These are phyloP conservation scores for Mycena citricolor DNA, from an alignment of 1,284 basidiomycete species.

Conservation along the genomic window DNA sequence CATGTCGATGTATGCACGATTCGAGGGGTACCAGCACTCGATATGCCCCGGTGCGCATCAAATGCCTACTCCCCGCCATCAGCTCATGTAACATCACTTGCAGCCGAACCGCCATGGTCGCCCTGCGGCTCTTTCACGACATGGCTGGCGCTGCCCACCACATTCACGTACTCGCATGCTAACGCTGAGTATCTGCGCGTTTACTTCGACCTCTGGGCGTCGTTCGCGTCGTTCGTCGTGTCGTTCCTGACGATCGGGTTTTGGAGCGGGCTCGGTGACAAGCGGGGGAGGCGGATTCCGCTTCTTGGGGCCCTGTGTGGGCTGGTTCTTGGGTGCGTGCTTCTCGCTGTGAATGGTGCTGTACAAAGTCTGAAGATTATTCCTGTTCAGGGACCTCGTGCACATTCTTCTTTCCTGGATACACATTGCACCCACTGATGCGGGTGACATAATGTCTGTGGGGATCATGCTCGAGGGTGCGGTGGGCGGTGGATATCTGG, in stretches of 20 bases:
- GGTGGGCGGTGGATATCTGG: constrained; percentile 8
- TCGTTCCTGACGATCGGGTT: constrained; percentile 13
- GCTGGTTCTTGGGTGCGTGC: constrained; percentile 3
- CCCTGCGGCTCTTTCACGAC: constrained; percentile 5
- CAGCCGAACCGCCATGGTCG: not conserved
- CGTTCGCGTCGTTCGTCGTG: constrained; percentile 12
- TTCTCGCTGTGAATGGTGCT: not conserved
- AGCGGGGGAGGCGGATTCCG: constrained; percentile 1
- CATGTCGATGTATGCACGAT: constrained; percentile 15
- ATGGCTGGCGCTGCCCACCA: constrained; percentile 6
- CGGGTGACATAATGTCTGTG: constrained; percentile 7
- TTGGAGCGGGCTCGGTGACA: constrained; percentile 12
- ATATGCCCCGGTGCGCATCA: constrained; percentile 9
- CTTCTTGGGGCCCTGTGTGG: constrained; percentile 5
- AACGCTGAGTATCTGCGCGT: not conserved
- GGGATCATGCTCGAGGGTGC: constrained; percentile 13
- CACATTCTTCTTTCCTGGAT: constrained; percentile 4
- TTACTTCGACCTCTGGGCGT: too few species aligned
- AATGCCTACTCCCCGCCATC: not conserved
- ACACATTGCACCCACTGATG: not conserved
- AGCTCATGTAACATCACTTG: not conserved
- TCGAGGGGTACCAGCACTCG: constrained; percentile 5
- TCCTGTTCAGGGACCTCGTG: constrained; percentile 6
- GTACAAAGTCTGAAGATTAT: not conserved
- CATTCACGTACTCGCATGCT: not conserved